phyloP scores from a whole-genome alignment of 2,329 filamentous ascomycete genomes.

The Pseudovirgaria hyperparasitica region DNA sequence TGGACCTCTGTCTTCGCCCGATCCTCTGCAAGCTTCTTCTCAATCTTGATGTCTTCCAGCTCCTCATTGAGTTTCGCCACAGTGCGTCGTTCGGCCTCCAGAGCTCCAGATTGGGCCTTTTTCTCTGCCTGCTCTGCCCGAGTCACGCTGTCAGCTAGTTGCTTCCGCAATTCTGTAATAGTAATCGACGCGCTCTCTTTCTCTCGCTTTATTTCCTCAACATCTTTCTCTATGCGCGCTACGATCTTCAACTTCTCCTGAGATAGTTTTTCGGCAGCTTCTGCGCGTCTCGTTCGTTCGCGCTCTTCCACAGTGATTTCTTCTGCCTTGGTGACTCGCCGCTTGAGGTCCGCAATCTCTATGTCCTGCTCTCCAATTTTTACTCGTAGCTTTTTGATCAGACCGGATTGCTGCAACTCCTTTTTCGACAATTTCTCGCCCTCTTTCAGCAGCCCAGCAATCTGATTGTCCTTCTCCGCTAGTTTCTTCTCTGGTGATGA shows the following conservation, averaged over 20 bases:
- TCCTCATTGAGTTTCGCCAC: conserved; percentile 48
- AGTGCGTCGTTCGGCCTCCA: conserved; percentile 51
- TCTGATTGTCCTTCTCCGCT: conserved; percentile 81
- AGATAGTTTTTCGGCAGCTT: conserved; percentile 45
- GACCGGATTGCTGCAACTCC: conserved; percentile 71
- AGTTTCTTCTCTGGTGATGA: conserved; percentile 65
- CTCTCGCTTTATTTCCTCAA: conserved; percentile 51
- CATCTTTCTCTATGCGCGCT: conserved; percentile 40
- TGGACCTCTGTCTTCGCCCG: conserved; percentile 56
- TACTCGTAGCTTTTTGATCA: conserved; percentile 64
- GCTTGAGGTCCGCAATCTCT: conserved; percentile 36
- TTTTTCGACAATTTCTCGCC: conserved; percentile 76
- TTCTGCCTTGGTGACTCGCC: conserved; percentile 52
- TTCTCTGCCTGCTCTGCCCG: conserved; percentile 54
- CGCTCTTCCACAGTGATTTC: conserved; percentile 49
- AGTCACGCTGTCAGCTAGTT: conserved; percentile 55
- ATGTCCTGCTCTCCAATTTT: conserved; percentile 41
- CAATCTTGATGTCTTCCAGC: conserved; percentile 53
- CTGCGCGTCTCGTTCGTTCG: conserved; percentile 46
- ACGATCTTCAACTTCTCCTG: conserved; percentile 42
- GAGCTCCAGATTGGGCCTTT: conserved; percentile 52
- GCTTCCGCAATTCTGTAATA: conserved; percentile 55
- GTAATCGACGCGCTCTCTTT: conserved; percentile 49
- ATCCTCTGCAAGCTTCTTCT: conserved; percentile 64
- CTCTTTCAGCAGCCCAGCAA: conserved; percentile 82